Conservation (phyloP, 176 grass and related monocot species). For the Echinochloa phyllopogon region DNA sequence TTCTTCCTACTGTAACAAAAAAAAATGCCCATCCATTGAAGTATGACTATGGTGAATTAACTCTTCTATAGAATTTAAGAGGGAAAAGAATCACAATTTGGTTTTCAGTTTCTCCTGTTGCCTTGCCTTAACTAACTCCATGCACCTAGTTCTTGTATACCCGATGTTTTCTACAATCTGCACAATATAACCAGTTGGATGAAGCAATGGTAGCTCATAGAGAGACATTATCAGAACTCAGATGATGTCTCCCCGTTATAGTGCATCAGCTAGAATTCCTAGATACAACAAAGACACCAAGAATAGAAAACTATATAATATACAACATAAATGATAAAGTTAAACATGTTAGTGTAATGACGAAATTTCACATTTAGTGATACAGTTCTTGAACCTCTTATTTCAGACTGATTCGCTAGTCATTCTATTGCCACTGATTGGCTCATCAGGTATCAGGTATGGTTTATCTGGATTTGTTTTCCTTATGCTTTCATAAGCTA, state of each 20-base stretch:
- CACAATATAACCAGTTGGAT: neutral
- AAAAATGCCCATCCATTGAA: neutral
- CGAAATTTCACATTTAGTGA: slow-evolving; percentile 21
- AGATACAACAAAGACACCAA: neutral
- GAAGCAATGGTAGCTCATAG: neutral
- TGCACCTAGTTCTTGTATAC: neutral
- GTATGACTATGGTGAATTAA: neutral
- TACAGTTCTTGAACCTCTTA: slow-evolving; percentile 40
- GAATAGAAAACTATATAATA: neutral
- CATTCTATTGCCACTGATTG: slow-evolving; percentile 84
- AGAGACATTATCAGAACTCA: neutral
- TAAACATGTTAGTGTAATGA: neutral
- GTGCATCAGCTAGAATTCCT: neutral
- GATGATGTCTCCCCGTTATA: neutral
- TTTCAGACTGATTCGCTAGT: slow-evolving; percentile 87
- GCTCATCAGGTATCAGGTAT: slow-evolving; percentile 81
- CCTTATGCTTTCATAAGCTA: slow-evolving; percentile 18
- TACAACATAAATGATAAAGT: slow-evolving; percentile 11
- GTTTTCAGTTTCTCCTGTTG: neutral
- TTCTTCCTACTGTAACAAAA: neutral
- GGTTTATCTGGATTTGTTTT: slow-evolving; percentile 4
- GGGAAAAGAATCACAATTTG: too few species aligned
- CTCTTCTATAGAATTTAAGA: neutral
- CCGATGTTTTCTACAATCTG: neutral
- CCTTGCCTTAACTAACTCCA: neutral